phyloP scores from a whole-genome alignment of 2,329 filamentous ascomycete species.

The Magnaporthales sp. region DNA sequence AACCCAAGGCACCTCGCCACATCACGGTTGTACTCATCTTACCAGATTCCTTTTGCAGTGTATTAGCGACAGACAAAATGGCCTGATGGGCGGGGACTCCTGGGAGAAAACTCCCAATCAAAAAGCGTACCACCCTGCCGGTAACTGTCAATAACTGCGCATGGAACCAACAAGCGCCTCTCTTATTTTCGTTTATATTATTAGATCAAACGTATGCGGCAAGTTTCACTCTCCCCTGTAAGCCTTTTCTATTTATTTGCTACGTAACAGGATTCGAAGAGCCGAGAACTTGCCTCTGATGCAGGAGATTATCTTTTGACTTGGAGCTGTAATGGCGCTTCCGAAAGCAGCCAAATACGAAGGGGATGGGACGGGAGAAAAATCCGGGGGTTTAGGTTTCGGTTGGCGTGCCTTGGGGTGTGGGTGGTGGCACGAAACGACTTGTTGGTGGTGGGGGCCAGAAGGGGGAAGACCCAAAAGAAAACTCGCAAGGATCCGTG shows the following conservation, averaged over 20 bases:
- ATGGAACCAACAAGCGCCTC: too few species aligned
- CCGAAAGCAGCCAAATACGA: not conserved
- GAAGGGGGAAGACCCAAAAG: not conserved
- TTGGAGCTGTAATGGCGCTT: not conserved
- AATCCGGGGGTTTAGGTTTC: not conserved
- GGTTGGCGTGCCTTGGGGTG: not conserved
- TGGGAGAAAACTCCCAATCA: not conserved
- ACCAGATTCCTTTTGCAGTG: not conserved
- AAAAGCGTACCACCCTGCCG: not conserved
- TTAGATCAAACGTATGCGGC: not conserved
- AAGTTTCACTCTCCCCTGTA: not conserved
- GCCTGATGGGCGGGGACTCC: not conserved
- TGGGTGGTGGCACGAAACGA: not conserved
- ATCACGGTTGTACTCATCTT: not conserved
- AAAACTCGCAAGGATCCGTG: not conserved
- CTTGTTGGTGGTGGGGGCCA: not conserved
- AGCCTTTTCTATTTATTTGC: too few species aligned
- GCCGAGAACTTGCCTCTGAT: not conserved
- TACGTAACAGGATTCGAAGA: not conserved
- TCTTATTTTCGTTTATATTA: not conserved
- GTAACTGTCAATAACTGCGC: not conserved
- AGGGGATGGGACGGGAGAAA: too few species aligned
- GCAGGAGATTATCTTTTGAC: not conserved
- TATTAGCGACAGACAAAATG: not conserved
- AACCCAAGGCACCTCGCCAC: not conserved